A percentile compares a stretch with the other conserved stretches of the same genome.
Evolutionary conservation across 1,139 yeast species (phyloP).

Genomic region (Suhomyces kunorum): DNA sequence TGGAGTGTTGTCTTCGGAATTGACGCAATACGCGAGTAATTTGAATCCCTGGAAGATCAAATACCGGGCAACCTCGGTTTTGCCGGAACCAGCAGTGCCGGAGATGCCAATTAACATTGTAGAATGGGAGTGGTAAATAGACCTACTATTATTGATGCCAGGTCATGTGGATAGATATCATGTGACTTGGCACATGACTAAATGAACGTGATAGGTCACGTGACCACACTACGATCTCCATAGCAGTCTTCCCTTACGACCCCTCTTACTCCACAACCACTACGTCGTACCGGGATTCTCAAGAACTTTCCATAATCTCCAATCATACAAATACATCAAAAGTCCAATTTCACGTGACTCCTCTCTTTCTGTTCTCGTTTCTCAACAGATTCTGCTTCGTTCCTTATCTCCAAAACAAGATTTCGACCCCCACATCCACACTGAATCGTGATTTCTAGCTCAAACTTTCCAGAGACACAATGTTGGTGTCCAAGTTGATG

Average conservation of each 20-base stretch:
- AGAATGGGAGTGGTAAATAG: not conserved
- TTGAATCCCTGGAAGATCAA: constrained; percentile 60
- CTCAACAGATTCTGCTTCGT: too few species aligned
- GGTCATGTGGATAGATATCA: not conserved
- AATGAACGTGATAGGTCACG: too few species aligned
- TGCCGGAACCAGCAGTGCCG: constrained; percentile 72
- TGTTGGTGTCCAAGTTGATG: not conserved
- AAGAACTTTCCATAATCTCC: too few species aligned
- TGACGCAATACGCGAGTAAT: constrained; percentile 15
- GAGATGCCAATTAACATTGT: constrained; percentile 75
- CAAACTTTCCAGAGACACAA: not conserved
- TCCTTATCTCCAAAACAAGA: too few species aligned
- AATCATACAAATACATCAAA: too few species aligned
- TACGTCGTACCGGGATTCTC: too few species aligned
- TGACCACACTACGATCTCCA: too few species aligned
- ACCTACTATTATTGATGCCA: not conserved
- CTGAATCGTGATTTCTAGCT: not conserved
- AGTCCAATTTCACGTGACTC: too few species aligned
- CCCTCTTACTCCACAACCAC: too few species aligned
- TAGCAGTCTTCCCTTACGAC: too few species aligned
- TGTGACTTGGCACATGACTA: not conserved
- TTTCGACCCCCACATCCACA: not conserved
- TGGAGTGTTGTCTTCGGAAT: constrained; percentile 5
- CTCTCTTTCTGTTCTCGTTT: too few species aligned
- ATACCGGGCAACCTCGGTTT: constrained; percentile 62